These are phyloP conservation scores for Eleusine coracana DNA, from an alignment of 176 grass and related monocot genomes.

Conservation along the genomic window DNA sequence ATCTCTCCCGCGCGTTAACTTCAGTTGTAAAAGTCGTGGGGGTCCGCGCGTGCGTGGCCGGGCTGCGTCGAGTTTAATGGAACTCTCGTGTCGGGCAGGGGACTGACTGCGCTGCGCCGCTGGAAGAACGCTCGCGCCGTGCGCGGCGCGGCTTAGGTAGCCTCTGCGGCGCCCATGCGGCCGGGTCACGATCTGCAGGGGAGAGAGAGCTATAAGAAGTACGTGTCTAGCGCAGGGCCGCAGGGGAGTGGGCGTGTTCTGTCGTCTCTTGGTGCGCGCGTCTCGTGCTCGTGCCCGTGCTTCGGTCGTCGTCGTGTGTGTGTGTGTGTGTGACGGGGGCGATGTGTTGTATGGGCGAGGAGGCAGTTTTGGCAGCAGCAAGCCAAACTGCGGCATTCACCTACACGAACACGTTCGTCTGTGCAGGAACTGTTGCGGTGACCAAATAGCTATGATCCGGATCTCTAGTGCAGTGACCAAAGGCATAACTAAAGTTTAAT, in stretches of 20 bases:
- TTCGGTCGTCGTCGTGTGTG: not conserved
- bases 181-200: not conserved
- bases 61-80: no score
- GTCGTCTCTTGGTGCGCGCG: no score
- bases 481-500: not conserved
- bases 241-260: not conserved
- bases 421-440: not conserved
- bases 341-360: not conserved
- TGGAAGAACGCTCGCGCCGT: not conserved
- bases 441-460: not conserved
- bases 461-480: no score
- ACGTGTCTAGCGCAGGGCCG: not conserved
- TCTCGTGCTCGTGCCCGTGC: not conserved
- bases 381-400: not conserved
- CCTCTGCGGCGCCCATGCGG: not conserved
- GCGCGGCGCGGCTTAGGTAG: not conserved
- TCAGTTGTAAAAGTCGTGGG: conserved; percentile 8
- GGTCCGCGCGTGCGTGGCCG: not conserved
- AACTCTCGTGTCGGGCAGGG: not conserved
- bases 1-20: conserved; percentile 16
- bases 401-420: not conserved
- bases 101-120: no score
- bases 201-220: no score
- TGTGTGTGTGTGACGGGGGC: not conserved
- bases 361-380: not conserved